These are phyloP conservation scores for Saccharomycopsis vini DNA, from an alignment of 805 yeast species.

Conservation along the genomic window DNA sequence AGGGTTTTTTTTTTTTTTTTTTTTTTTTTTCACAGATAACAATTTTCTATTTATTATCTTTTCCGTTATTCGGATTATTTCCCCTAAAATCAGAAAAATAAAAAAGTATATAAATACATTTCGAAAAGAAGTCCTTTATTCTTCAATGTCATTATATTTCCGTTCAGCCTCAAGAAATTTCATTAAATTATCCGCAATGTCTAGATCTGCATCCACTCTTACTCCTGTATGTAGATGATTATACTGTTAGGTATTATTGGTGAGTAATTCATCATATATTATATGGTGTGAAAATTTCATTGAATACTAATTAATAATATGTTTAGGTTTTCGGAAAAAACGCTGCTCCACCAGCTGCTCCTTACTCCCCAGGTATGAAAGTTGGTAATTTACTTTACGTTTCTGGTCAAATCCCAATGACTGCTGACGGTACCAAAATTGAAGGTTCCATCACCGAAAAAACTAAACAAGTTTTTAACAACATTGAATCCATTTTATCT, in stretches of 20 bases:
- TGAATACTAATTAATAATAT: too few species aligned
- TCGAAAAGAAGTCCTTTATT: background rate
- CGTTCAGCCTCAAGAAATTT: slow-evolving; percentile 1
- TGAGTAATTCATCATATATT: too few species aligned
- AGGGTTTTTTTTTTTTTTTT: too few species aligned
- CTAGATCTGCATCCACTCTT: slow-evolving; percentile 3
- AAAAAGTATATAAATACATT: too few species aligned
- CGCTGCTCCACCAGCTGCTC: slow-evolving; percentile 96
- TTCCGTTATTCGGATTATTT: too few species aligned
- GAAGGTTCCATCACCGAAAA: slow-evolving; percentile 70
- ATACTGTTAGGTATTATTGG: too few species aligned
- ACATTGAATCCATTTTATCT: slow-evolving; percentile 62
- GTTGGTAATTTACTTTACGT: slow-evolving; percentile 83
- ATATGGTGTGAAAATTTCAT: too few species aligned
- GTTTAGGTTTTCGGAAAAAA: slow-evolving; percentile 3
- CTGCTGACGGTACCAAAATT: slow-evolving; percentile 71
- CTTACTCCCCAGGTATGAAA: slow-evolving; percentile 93
- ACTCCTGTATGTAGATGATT: slow-evolving; percentile 8
- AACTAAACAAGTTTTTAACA: slow-evolving; percentile 65
- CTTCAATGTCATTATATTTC: background rate
- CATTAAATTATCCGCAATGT: slow-evolving; percentile 2
- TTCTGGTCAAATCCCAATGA: slow-evolving; percentile 92
- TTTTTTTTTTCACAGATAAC: too few species aligned
- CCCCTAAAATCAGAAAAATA: too few species aligned
- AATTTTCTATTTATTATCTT: too few species aligned